Base-by-base conservation (phyloP, 2,329 filamentous ascomycete species). In the Harringtonia aguacate region DNA sequence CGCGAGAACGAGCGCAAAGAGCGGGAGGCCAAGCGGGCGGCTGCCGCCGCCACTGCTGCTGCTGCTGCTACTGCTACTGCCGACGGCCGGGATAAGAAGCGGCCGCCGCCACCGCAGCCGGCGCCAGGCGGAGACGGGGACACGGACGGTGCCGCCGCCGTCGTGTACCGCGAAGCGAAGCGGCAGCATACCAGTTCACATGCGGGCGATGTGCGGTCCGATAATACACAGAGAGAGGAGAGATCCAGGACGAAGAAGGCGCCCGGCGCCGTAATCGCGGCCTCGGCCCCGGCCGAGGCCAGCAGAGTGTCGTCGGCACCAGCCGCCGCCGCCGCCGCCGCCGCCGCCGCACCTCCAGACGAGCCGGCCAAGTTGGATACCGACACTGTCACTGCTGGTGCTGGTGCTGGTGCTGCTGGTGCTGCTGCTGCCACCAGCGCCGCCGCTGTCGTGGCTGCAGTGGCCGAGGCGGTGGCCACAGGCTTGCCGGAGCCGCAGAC, bases 1-100 rank as follows among this genome's bases (percentile, higher is more conserved):
- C 92, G 92, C 53, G 89, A 95, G 61, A 90, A 88, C 54, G 86
- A 92, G 60, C 77, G 77, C 44, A 71, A 69, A 48, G 73, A 77
- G 24, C 67, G 70, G 45, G 73, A 77, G 43, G 72, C 70, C 8
- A 64, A 67, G 4, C 68, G 65, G 7, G 62, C 61, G 35, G 63
- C 44, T 15, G 45, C 41, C 14, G 38, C 33, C 6, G 40, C 39
- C 13, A 37, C 39, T 18, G 51, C 39, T 2, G 52, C 56, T 22
- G 12, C 27, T 31, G 18, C 30, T 14, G 21, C 44, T 14, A 9
- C 14, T n/a, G 4, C 4, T 10, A n/a, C 4, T 17, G 24, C 30
- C 15, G 30, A 36, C 28, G 34, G 36, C 24, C 37, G 24, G 7
- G 45, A 51, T 4, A 46, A 53, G 29, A 55, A 60, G 30, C 42